Evolutionary conservation across 768 basidiomycete species (phyloP), one percentile per base, ranked within the genome.

Genomic region (Leccinum longicurvipes): DNA sequence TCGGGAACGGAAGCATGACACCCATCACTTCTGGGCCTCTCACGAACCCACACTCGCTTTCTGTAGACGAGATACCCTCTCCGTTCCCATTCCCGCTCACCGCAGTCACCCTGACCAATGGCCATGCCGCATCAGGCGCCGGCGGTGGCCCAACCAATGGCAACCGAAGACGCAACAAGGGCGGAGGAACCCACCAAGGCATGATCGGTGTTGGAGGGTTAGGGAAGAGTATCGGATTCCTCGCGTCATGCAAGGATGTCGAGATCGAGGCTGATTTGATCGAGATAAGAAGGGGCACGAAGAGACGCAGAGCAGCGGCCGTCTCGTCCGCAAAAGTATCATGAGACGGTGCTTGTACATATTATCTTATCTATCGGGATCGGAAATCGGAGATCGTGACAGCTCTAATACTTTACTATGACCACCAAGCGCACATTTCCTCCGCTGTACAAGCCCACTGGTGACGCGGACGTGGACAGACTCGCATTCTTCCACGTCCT

Each of bases 401-500:
- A 14, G 4, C 34, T 36, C 17, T 3, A 36, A 44, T 19, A 6
- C 31, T 12, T 31, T 12, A 44, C 12, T 23, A 44, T 57, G 17
- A 52, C 47, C 34, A 55, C 44, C 17, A 72, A 70, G 50, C 80
- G 87, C 19, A 67, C 71, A 2, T 87, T 87, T 58, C 81, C 82
- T 3, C 85, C 85, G 0, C 74, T 83, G 7, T 91, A 89, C 62
- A 52, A 56, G 3, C 65, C 80, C 0, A 76, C 78, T 0, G 82
- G 86, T 4, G 75, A 91, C 56, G 64, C 60, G 11, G 76, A 80
- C 7, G 61, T 72, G 4, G 94, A 97, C 67, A 82, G 84, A 51
- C 82, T 98, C 12, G 93, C 89, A 0, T 97, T 96, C 67, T 85
- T 98, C 52, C 96, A 98, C 64, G 74, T 96, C 15, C 71, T 98